Conservation (phyloP, 2,329 filamentous ascomycete genomes). For the Ilyonectria sp. region DNA sequence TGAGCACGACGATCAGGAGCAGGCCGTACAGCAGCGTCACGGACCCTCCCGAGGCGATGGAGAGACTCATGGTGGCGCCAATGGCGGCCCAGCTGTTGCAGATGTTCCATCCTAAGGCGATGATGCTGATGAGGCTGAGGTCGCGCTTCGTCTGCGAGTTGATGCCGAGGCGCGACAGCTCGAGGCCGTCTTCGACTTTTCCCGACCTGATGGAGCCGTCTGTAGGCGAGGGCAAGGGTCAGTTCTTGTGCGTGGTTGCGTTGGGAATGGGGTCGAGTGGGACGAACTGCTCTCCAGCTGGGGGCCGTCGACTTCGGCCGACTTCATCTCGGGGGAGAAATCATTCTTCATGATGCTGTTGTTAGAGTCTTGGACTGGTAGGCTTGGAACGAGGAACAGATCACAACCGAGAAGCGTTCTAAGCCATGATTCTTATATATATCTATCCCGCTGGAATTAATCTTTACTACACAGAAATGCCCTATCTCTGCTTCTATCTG, state of each 20-base stretch:
- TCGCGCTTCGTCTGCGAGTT: constrained; percentile 28
- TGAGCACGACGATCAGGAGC: constrained; percentile 29
- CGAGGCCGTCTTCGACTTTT: constrained; percentile 12
- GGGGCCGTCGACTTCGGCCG: constrained; percentile 5
- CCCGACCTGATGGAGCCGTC: constrained; percentile 30
- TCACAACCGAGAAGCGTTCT: background rate
- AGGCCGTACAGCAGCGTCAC: constrained; percentile 29
- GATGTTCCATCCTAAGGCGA: constrained; percentile 33
- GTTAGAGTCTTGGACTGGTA: background rate
- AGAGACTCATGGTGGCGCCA: constrained; percentile 40
- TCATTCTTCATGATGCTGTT: constrained; percentile 22
- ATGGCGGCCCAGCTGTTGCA: constrained; percentile 36
- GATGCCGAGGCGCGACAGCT: constrained; percentile 28
- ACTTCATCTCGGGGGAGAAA: constrained; percentile 18
- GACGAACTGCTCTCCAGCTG: constrained; percentile 30
- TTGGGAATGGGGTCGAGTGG: background rate
- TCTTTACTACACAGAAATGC: background rate
- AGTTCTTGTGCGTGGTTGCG: background rate
- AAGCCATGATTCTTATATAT: background rate
- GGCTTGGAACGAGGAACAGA: background rate
- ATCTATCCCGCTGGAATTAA: background rate
- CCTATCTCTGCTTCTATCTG: constrained; percentile 2
- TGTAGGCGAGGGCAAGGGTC: background rate
- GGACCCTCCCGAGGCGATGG: constrained; percentile 28
- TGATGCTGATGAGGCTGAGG: constrained; percentile 29